A percentile compares a stretch with the other conserved stretches of the same genome.
Evolutionary conservation across 2,329 filamentous ascomycete genomes (phyloP).

Genomic region (Aspergillus pseudoglaucus): DNA sequence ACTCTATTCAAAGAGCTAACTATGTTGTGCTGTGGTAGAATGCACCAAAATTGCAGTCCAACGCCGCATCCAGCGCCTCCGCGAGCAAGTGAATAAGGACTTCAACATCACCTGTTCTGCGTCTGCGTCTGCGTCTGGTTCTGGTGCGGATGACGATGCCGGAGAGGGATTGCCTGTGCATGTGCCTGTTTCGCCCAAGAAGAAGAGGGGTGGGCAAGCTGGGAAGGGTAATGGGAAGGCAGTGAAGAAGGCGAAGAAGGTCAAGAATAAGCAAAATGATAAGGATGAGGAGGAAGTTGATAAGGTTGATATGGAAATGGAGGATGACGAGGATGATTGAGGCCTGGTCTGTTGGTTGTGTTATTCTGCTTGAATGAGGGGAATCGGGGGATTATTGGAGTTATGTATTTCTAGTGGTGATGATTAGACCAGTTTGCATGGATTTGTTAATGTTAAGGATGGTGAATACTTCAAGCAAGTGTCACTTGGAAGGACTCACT

Average conservation of each 20-base stretch:
- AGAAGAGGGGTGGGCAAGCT: slow-evolving; percentile 2
- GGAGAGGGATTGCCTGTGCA: background rate
- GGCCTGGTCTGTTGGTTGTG: background rate
- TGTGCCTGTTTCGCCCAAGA: background rate
- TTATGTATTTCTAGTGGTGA: too few relatives aligned
- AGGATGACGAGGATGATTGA: background rate
- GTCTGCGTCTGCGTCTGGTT: background rate
- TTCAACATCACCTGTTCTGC: background rate
- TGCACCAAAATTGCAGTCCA: slow-evolving; percentile 18
- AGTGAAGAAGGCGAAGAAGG: slow-evolving; percentile 1
- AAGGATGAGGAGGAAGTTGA: background rate
- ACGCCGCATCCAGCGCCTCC: slow-evolving; percentile 17
- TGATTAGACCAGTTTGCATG: too few relatives aligned
- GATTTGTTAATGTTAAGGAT: too few relatives aligned
- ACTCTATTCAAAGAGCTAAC: background rate
- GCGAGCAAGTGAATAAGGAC: slow-evolving; percentile 8
- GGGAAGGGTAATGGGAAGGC: background rate
- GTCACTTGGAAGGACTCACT: too few relatives aligned
- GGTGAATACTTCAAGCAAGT: too few relatives aligned
- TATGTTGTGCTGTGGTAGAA: slow-evolving; percentile 5
- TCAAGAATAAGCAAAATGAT: background rate
- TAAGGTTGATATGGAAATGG: slow-evolving; percentile 1
- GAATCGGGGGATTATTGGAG: too few relatives aligned
- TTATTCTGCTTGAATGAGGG: background rate
- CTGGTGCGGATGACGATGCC: background rate